Percentiles rank a stretch among this genome's conserved stretches.
Evolutionary conservation across 2,329 filamentous ascomycete genomes (phyloP).

Genomic region (Pezicula carpinea): DNA sequence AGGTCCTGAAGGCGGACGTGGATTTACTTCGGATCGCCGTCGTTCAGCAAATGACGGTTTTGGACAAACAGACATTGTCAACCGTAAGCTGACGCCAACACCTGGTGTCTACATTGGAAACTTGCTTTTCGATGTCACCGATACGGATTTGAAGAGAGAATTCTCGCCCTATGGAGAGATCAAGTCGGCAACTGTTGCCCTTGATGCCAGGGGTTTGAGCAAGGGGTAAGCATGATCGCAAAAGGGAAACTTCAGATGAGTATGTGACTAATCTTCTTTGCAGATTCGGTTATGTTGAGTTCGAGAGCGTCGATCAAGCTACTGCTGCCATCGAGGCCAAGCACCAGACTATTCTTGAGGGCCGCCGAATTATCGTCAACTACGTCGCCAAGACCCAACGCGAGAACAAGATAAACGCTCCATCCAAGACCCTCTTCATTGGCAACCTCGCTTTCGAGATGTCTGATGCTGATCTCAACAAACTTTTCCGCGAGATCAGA

Average conservation of each 20-base stretch:
- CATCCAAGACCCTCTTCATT: conserved; percentile 69
- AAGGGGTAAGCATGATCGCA: conserved; percentile 52
- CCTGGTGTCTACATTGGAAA: conserved; percentile 61
- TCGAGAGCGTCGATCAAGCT: conserved; percentile 47
- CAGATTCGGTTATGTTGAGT: conserved; percentile 65
- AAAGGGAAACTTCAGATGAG: background rate
- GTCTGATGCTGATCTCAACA: conserved; percentile 76
- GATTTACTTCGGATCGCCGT: background rate
- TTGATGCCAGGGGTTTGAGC: conserved; percentile 58
- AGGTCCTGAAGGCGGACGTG: background rate
- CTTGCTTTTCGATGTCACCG: conserved; percentile 63
- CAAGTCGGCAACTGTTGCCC: conserved; percentile 47
- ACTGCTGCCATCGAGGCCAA: conserved; percentile 50
- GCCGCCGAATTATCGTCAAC: conserved; percentile 59
- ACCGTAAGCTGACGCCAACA: conserved; percentile 6
- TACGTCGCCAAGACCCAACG: conserved; percentile 34
- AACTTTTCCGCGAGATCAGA: conserved; percentile 65
- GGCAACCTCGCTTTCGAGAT: conserved; percentile 86
- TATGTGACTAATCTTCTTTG: background rate
- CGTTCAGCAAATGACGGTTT: background rate
- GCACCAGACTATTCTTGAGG: conserved; percentile 57
- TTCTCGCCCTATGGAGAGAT: conserved; percentile 56
- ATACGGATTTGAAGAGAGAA: conserved; percentile 52
- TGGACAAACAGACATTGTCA: background rate
- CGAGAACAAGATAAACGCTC: conserved; percentile 32